Base-by-base conservation (phyloP, 345 rosid genomes). In the Citrus trifoliata region DNA sequence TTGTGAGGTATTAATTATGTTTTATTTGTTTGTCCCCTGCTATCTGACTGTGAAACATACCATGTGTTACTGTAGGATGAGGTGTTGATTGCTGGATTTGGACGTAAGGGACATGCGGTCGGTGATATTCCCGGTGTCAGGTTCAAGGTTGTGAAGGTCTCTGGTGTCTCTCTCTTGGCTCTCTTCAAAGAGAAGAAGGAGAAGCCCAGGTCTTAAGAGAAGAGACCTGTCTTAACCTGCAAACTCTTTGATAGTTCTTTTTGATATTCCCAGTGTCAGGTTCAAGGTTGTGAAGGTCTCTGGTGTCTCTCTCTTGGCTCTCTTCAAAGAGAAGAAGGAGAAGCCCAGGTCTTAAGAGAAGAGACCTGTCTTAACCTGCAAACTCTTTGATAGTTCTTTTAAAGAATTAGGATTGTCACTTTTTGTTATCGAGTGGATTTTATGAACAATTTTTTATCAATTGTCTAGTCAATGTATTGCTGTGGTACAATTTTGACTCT, bases 81-180 rank as follows among this genome's bases (percentile, higher is more conserved):
- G 63, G 97, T 92, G 28, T 76, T 92, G 88, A 90, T 90, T 72
- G 94, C 94, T 16, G 97, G 94, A 80, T 92, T 92, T 70, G 97
- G 97, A 19, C 87, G 97, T 16, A 92, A 92, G 83, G 97, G 97
- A 6, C 97, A 92, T 71, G 97, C 97, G 0, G 97, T 92, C 2
- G 97, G 97, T 72, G 97, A 92, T 90, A 92, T 92, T 87, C 97
- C 97, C 5, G 97, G 97, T 28, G 97, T 92, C 73, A 86, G 97
- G 80, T 92, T 92, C 87, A 92, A 92, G 94, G 94, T 92, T 22
- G 97, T 92, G 78, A 92, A 90, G 87, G 97, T 92, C 4, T 92
- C 97, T 25, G 97, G 94, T 69, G 97, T 92, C 61, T 92, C 96
- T 30, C 93, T 92, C 33, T 81, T 92, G 38, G 97, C 97, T 0